Base-by-base conservation (phyloP, 2,329 filamentous ascomycete genomes). In the Penicillium sp. region DNA sequence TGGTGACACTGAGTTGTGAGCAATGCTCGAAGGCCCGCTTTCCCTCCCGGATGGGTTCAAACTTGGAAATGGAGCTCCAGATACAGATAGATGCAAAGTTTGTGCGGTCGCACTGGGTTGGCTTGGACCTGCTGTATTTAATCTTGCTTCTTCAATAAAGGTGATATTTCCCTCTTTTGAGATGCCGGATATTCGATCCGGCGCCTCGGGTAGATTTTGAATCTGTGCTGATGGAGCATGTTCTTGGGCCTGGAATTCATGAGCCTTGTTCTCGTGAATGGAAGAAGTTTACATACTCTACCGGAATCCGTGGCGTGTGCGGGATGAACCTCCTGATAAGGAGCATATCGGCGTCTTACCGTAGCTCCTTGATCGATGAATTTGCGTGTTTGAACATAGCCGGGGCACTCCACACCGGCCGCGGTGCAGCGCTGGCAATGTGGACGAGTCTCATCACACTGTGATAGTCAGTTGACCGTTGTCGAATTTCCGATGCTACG, bases 361-460 rank as follows among this genome's bases (percentile, higher is more conserved):
- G 74, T 73, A 22, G 73, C 71, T 6, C 75, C 74, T 55, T 78
- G 74, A 51, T 78, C 75, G 47, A 78, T 75, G 55, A 78, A 78
- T 44, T 77, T 77, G 55, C 75, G 74, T 22, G 70, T 76, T 52
- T 76, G 73, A 21, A 76, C 70, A 68, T 76, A 78, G n/a, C 75
- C 75, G 0, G 74, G 74, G 46, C 75, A 77, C 52, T 76, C 68
- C 24, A 73, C 69, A 13, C 73, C 73, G 7, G 74, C 70, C 46
- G 68, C 65, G 27, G 64, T 64, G 57, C 75, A 77, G 21, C 74
- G 70, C 53, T 73, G 70, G 54, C 75, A 77, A 14, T 68, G 66
- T 5, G 75, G 74, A 8, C 75, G 70, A 43, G 68, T 67, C 56
- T 77, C 75, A 62, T 78, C 75, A 58, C 75, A 78, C 75, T 78